Percentiles rank a stretch among this genome's conserved stretches.
These are phyloP conservation scores for Trametes punicea DNA, from an alignment of 768 basidiomycete species.

Conservation along the genomic window DNA sequence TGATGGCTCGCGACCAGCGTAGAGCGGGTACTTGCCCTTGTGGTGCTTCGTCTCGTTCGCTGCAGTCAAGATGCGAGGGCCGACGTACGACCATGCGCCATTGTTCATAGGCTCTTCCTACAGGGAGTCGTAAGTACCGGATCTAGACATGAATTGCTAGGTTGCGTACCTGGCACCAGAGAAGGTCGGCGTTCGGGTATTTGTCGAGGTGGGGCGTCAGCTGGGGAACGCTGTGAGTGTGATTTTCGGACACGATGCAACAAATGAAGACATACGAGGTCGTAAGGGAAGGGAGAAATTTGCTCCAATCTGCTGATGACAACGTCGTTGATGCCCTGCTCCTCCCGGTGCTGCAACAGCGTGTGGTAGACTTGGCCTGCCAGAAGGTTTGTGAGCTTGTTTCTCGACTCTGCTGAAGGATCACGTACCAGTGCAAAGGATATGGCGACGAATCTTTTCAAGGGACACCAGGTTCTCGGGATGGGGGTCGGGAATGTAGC, in stretches of 20 bases:
- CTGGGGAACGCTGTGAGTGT: constrained; percentile 35
- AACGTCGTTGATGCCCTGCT: constrained; percentile 85
- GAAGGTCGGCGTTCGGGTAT: constrained; percentile 90
- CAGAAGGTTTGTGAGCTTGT: neutral
- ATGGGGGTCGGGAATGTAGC: constrained; percentile 85
- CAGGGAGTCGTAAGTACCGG: constrained; percentile 6
- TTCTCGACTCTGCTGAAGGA: no score
- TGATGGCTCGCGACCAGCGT: constrained; percentile 92
- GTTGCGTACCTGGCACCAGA: constrained; percentile 79
- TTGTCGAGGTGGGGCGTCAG: constrained; percentile 91
- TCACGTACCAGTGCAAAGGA: constrained; percentile 73
- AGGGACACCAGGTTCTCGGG: constrained; percentile 70
- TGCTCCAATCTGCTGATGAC: constrained; percentile 95
- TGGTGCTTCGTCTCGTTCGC: constrained; percentile 87
- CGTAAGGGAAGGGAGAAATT: constrained; percentile 95
- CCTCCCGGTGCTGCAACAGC: constrained; percentile 85
- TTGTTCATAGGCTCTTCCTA: constrained; percentile 96
- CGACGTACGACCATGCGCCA: constrained; percentile 95
- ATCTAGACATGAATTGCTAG: neutral
- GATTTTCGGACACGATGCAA: neutral
- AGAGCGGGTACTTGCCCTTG: constrained; percentile 83
- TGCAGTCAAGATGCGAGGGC: constrained; percentile 88
- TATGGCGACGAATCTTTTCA: constrained; percentile 86
- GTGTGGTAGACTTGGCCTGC: constrained; percentile 92
- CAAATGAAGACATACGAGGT: constrained; percentile 55